Percentiles rank a stretch among this genome's conserved stretches.
Evolutionary conservation across 257 asterid species (phyloP).

Genomic region (Solanum chiquidenum): DNA sequence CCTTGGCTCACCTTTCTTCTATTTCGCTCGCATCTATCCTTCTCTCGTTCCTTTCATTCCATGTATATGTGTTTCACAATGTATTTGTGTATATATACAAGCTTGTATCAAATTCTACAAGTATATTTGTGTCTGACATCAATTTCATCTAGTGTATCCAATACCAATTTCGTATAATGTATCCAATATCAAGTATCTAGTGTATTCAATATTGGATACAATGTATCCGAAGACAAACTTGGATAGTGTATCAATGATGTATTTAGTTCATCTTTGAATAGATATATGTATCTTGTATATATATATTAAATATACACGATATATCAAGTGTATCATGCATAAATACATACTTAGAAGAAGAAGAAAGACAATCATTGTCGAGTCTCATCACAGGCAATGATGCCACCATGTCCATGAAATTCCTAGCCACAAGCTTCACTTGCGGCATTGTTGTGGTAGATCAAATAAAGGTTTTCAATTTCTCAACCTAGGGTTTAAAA

Average conservation of each 20-base stretch:
- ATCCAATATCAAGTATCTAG: neutral
- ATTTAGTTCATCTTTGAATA: neutral
- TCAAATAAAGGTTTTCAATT: neutral
- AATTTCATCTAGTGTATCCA: neutral
- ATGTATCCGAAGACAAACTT: neutral
- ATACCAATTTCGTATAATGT: no score
- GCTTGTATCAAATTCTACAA: no score
- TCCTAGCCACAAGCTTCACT: neutral
- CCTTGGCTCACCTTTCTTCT: neutral
- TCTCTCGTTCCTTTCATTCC: neutral
- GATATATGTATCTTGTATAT: no score
- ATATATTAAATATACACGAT: no score
- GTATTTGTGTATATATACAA: neutral
- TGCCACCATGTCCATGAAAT: neutral
- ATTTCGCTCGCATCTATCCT: neutral
- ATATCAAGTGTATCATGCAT: neutral
- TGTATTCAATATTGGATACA: neutral
- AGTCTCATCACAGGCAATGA: neutral
- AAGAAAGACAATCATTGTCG: accelerated
- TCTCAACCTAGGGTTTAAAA: neutral
- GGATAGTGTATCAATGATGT: no score
- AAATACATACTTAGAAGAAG: neutral
- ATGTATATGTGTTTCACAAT: neutral
- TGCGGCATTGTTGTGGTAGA: neutral
- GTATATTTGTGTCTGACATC: neutral